These are phyloP conservation scores for Holtermanniella nyarrowii DNA, from an alignment of 768 basidiomycete species.

Conservation along the genomic window DNA sequence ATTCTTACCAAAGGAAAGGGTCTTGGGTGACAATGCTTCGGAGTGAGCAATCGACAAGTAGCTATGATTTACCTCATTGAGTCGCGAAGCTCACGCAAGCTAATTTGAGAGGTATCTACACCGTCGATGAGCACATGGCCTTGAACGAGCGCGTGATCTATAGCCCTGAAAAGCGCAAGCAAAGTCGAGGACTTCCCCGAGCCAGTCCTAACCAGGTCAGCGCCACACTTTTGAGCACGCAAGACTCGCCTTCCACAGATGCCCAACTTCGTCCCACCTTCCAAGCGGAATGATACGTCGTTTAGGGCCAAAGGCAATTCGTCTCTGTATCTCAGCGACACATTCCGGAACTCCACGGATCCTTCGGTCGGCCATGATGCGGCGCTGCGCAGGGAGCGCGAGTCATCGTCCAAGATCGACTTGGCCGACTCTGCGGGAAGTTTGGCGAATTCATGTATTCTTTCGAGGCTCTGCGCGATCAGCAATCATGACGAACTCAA, in stretches of 20 bases:
- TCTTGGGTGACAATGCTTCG: slow-evolving; percentile 4
- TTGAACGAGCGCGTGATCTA: slow-evolving; percentile 6
- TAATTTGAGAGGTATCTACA: slow-evolving; percentile 8
- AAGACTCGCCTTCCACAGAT: slow-evolving; percentile 15
- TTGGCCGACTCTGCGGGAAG: slow-evolving; percentile 10
- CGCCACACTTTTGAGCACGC: neutral
- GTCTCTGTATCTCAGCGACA: slow-evolving; percentile 9
- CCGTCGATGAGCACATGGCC: slow-evolving; percentile 16
- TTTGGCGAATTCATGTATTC: slow-evolving; percentile 19
- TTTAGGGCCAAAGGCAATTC: slow-evolving; percentile 11
- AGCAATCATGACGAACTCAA: neutral
- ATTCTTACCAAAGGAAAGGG: neutral
- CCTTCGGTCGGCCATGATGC: slow-evolving; percentile 10
- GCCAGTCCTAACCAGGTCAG: slow-evolving; percentile 2
- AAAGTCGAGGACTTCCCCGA: slow-evolving; percentile 23
- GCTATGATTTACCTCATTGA: slow-evolving; percentile 7
- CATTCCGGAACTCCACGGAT: slow-evolving; percentile 6
- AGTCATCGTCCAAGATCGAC: neutral
- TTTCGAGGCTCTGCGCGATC: slow-evolving; percentile 7
- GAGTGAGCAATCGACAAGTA: slow-evolving; percentile 6
- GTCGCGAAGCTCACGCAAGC: slow-evolving; percentile 7
- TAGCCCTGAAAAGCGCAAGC: slow-evolving; percentile 18
- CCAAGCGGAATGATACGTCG: slow-evolving; percentile 8
- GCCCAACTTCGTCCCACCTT: slow-evolving; percentile 16
- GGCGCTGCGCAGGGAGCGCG: neutral